Evolutionary conservation across 1,284 basidiomycete species (phyloP).

Genomic region (Somion occarium): DNA sequence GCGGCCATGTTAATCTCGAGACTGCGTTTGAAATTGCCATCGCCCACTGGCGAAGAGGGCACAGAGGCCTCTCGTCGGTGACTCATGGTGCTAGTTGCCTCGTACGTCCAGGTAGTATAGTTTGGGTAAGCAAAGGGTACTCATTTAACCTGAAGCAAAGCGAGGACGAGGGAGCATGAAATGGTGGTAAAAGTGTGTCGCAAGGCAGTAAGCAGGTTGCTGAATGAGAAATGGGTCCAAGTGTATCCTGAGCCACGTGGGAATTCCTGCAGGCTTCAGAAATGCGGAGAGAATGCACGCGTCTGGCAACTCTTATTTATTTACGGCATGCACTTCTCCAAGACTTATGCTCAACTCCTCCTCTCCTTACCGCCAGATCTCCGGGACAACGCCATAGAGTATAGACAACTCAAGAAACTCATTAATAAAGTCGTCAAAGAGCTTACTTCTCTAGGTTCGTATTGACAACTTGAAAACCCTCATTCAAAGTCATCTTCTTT

Average conservation of each 20-base stretch:
- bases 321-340: slow-evolving; percentile 75
- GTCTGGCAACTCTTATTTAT: too few relatives aligned
- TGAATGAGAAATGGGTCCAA: neutral
- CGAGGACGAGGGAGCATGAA: too few relatives aligned
- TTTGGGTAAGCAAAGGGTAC: too few relatives aligned
- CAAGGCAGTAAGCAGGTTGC: too few relatives aligned
- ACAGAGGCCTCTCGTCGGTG: slow-evolving; percentile 1
- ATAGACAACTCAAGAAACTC: slow-evolving; percentile 88
- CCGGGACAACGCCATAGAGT: slow-evolving; percentile 79
- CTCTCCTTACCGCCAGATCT: slow-evolving; percentile 72
- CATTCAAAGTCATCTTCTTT: slow-evolving; percentile 30
- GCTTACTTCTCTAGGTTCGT: slow-evolving; percentile 65
- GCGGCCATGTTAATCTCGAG: slow-evolving; percentile 74
- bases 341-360: slow-evolving; percentile 70
- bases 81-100: neutral
- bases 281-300: too few relatives aligned
- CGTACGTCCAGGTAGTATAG: too few relatives aligned
- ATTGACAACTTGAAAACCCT: neutral
- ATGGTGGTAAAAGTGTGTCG: too few relatives aligned
- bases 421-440: slow-evolving; percentile 86
- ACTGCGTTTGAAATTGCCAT: slow-evolving; percentile 49
- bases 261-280: neutral
- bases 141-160: too few relatives aligned
- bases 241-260: neutral
- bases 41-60: slow-evolving; percentile 22